A percentile compares a stretch with the other conserved stretches of the same genome.
Evolutionary conservation across 768 basidiomycete species (phyloP).

Genomic region (Daedaleopsis sinensis): DNA sequence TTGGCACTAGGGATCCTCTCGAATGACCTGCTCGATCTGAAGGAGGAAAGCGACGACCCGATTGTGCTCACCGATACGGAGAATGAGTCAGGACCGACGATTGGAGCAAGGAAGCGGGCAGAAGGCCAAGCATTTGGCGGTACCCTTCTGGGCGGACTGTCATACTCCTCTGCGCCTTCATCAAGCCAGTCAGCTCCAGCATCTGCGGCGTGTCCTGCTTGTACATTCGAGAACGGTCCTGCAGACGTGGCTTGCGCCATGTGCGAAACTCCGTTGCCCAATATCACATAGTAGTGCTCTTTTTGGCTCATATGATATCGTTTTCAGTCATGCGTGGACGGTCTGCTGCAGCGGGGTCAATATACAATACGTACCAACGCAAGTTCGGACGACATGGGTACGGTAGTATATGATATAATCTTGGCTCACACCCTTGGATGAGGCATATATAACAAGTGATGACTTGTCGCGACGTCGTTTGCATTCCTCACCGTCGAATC

Average conservation of each 20-base stretch:
- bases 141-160: constrained; percentile 58
- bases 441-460: no score
- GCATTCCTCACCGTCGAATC: background rate
- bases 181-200: constrained; percentile 21
- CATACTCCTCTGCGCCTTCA: constrained; percentile 30
- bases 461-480: no score
- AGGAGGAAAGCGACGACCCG: constrained; percentile 61
- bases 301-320: background rate
- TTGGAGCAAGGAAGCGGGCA: constrained; percentile 41
- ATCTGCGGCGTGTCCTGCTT: constrained; percentile 52
- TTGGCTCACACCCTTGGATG: no score
- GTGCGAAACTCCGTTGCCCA: constrained; percentile 30
- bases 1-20: constrained; percentile 58
- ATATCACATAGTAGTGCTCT: background rate
- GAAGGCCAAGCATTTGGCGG: constrained; percentile 76
- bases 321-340: background rate
- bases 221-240: constrained; percentile 59
- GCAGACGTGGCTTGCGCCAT: constrained; percentile 37
- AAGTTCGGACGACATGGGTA: no score
- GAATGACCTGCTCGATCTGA: constrained; percentile 68
- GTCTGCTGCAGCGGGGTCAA: background rate
- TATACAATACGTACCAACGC: no score
- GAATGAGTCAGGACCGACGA: constrained; percentile 32
- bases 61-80: constrained; percentile 57
- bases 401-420: no score